phyloP scores from a whole-genome alignment of 148 eudicot genomes.

The Rheum nobile region DNA sequence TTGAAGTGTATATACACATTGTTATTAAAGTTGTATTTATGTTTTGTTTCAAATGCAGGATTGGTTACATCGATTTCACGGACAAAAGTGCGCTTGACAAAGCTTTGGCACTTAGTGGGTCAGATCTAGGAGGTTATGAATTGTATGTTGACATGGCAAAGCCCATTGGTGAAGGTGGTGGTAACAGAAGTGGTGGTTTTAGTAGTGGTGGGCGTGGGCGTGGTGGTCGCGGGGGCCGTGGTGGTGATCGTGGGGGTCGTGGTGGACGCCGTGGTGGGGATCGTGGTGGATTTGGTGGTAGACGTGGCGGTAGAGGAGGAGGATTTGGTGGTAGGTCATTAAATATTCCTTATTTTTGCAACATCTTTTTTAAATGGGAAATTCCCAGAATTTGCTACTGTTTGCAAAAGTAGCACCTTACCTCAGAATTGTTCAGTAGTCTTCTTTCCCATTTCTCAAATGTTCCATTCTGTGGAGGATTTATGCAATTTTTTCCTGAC shows the following conservation, averaged over 20 bases:
- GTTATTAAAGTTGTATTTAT: too few species aligned
- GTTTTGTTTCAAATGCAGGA: neutral
- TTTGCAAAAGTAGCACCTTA: too few species aligned
- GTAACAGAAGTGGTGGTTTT: neutral
- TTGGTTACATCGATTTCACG: slow-evolving; percentile 12
- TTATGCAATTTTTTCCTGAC: too few species aligned
- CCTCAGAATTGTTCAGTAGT: too few species aligned
- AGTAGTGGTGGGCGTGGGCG: slow-evolving; percentile 8
- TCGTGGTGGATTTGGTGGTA: slow-evolving; percentile 6
- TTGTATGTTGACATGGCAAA: slow-evolving; percentile 13
- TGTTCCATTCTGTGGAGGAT: too few species aligned
- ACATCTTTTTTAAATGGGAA: too few species aligned
- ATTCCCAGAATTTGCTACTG: too few species aligned
- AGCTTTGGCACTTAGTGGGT: slow-evolving; percentile 13
- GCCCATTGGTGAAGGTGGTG: slow-evolving; percentile 6
- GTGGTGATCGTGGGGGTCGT: slow-evolving; percentile 9
- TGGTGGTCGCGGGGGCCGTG: neutral
- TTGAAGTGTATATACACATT: too few species aligned
- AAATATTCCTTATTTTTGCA: too few species aligned
- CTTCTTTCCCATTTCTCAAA: too few species aligned
- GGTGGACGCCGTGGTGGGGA: slow-evolving; percentile 4
- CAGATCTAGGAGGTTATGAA: slow-evolving; percentile 4
- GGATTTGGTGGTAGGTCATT: neutral
- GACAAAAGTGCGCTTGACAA: neutral
- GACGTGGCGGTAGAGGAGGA: slow-evolving; percentile 1